Evolutionary conservation across 2,329 filamentous ascomycete genomes (phyloP).

Genomic region (Fusarium zealandicum): DNA sequence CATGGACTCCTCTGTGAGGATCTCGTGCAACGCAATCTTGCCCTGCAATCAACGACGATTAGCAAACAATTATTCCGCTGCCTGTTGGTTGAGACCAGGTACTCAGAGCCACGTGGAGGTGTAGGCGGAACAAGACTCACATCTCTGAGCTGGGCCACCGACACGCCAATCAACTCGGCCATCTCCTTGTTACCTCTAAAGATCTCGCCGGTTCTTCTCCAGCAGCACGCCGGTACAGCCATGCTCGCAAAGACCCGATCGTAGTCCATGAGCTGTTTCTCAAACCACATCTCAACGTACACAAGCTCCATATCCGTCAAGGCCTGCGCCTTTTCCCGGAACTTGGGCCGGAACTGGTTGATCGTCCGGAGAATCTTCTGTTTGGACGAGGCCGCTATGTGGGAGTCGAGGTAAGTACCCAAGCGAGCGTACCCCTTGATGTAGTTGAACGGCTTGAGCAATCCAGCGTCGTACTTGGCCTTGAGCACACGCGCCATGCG

Average conservation of each 20-base stretch:
- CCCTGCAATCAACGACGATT: constrained; percentile 64
- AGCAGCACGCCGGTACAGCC: constrained; percentile 97
- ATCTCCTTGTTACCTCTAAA: constrained; percentile 98
- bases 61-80: constrained; percentile 15
- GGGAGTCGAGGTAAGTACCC: constrained; percentile 88
- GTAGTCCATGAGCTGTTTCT: constrained; percentile 94
- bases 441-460: constrained; percentile 97
- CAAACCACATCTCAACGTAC: constrained; percentile 99
- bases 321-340: constrained; percentile 90
- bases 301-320: constrained; percentile 94
- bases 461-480: constrained; percentile 94
- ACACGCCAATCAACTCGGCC: constrained; percentile 93
- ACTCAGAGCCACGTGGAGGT: constrained; percentile 8
- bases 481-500: constrained; percentile 93
- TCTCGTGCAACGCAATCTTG: constrained; percentile 93
- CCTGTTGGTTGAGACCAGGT: constrained; percentile 4
- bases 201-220: constrained; percentile 95
- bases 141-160: constrained; percentile 88
- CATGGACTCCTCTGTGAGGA: constrained; percentile 91
- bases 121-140: constrained; percentile 60
- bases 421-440: constrained; percentile 93
- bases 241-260: constrained; percentile 98
- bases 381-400: constrained; percentile 82
- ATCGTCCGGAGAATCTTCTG: constrained; percentile 92
- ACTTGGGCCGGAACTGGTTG: constrained; percentile 92